phyloP scores from a whole-genome alignment of 176 grass and related monocot genomes.

The Juncus effusus region DNA sequence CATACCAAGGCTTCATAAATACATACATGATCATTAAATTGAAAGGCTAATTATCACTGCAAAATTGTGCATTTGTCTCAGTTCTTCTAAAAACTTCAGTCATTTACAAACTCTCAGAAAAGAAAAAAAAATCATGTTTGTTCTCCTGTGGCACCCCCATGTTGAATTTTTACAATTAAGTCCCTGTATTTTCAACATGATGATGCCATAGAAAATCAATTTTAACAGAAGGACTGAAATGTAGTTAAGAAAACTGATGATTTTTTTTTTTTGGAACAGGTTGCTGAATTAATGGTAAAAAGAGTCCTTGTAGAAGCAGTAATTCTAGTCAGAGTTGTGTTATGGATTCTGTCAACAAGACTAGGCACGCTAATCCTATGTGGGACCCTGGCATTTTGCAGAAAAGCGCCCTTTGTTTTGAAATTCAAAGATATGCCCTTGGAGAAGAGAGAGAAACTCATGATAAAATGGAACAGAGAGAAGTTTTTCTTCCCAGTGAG shows the following conservation, averaged over 20 bases:
- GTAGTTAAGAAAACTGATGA: background rate
- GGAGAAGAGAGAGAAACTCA: constrained; percentile 43
- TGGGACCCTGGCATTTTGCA: constrained; percentile 26
- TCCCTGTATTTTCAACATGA: no score
- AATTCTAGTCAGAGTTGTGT: constrained; percentile 33
- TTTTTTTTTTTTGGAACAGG: constrained; percentile 20
- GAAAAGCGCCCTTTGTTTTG: constrained; percentile 36
- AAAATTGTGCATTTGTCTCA: no score
- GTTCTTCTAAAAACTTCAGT: no score
- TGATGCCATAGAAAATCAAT: background rate
- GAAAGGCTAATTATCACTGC: no score
- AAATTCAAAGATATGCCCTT: constrained; percentile 65
- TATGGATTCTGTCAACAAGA: constrained; percentile 54
- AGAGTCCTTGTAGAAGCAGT: constrained; percentile 33
- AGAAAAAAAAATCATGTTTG: background rate
- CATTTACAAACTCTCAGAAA: no score
- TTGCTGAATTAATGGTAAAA: constrained; percentile 52
- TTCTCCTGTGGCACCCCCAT: no score
- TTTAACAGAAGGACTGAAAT: background rate
- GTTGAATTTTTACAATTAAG: no score
- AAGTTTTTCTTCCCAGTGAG: constrained; percentile 42
- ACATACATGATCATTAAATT: no score
- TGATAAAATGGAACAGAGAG: constrained; percentile 44
- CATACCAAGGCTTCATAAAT: no score
- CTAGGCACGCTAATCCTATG: constrained; percentile 59